Conservation (phyloP, 805 yeast genomes). For the Spathaspora sp. region DNA sequence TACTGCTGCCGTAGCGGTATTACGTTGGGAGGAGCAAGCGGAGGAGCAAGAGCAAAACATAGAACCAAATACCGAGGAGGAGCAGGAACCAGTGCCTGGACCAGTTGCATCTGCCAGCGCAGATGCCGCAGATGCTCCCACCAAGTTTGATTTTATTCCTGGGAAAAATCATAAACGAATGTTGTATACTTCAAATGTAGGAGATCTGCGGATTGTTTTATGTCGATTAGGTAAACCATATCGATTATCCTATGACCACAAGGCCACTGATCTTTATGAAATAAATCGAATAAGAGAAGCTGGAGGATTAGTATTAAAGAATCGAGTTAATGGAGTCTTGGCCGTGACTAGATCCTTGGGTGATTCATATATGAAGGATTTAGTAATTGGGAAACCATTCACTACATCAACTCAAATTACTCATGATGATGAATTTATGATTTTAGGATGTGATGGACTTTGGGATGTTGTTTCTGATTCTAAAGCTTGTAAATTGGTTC, state of each 20-base stretch:
- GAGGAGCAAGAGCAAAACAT: constrained; percentile 9
- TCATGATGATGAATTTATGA: constrained; percentile 68
- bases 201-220: constrained; percentile 84
- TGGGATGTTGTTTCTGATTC: constrained; percentile 94
- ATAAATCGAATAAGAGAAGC: constrained; percentile 65
- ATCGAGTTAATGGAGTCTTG: constrained; percentile 90
- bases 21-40: constrained; percentile 87
- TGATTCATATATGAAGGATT: constrained; percentile 85
- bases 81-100: no score
- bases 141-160: constrained; percentile 46
- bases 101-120: no score
- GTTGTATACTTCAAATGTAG: constrained; percentile 92
- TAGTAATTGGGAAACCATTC: constrained; percentile 87
- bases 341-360: constrained; percentile 95
- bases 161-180: constrained; percentile 55
- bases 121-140: no score
- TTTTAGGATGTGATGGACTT: constrained; percentile 92
- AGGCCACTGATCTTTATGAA: constrained; percentile 80
- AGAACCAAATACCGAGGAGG: background rate
- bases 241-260: constrained; percentile 88
- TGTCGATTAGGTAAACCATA: constrained; percentile 71
- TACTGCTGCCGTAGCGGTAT: constrained; percentile 91
- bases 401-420: constrained; percentile 82
- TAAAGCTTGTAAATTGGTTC: constrained; percentile 72
- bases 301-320: constrained; percentile 88